A percentile compares a stretch with the other conserved stretches of the same genome.
Conservation (phyloP, 305 asterid genomes). For the Vinca major region DNA sequence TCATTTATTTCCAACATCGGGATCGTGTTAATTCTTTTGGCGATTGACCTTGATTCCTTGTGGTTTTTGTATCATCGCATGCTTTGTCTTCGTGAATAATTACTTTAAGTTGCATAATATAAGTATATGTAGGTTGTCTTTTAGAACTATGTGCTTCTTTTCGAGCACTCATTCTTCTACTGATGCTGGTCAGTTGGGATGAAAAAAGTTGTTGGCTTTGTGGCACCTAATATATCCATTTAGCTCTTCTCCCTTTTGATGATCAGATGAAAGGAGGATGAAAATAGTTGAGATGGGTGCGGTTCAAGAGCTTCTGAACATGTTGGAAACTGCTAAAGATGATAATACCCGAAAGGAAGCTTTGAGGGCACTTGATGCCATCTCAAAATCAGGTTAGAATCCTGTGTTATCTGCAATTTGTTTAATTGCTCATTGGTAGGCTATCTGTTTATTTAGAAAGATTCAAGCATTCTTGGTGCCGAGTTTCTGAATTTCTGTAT, state of each 20-base stretch:
- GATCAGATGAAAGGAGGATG: conserved; percentile 66
- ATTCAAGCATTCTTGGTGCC: background rate
- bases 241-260: conserved; percentile 5
- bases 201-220: background rate
- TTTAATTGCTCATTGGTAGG: conserved; percentile 1
- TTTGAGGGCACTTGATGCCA: conserved; percentile 73
- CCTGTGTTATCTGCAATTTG: conserved; percentile 1
- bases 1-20: background rate
- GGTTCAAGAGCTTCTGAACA: conserved; percentile 56
- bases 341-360: conserved; percentile 71
- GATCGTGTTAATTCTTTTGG: background rate
- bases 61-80: background rate
- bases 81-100: background rate
- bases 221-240: background rate
- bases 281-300: conserved; percentile 85
- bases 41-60: no score
- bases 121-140: background rate
- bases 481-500: background rate
- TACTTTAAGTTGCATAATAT: background rate
- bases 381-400: conserved; percentile 67
- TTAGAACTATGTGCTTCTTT: background rate
- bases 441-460: background rate
- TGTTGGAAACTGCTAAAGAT: conserved; percentile 70
- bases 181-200: background rate
- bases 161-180: background rate